These are phyloP conservation scores for Schoenoplectus tabernaemontani DNA, from an alignment of 202 grass and related monocot genomes.

Conservation along the genomic window DNA sequence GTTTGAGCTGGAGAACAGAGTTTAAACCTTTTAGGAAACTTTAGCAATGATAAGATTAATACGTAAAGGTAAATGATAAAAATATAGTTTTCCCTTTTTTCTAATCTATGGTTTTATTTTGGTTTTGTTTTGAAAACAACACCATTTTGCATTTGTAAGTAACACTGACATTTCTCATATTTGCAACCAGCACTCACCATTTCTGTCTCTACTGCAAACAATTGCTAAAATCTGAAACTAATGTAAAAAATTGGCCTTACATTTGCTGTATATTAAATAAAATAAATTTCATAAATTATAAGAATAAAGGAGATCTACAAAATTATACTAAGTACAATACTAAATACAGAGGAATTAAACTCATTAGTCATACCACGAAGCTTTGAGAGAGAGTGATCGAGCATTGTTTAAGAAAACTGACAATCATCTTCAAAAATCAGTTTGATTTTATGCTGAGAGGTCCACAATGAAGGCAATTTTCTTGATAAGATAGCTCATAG, in stretches of 20 bases:
- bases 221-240: background rate
- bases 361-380: too few species aligned
- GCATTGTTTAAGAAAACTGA: too few species aligned
- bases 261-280: background rate
- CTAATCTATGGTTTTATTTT: slow-evolving; percentile 6
- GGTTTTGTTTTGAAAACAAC: background rate
- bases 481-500: too few species aligned
- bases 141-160: background rate
- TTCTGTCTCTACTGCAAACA: background rate
- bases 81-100: background rate
- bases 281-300: background rate
- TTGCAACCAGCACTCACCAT: background rate
- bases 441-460: too few species aligned
- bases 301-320: too few species aligned
- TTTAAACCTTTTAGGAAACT: background rate
- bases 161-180: background rate
- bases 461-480: too few species aligned
- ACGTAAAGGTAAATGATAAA: background rate
- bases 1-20: slow-evolving; percentile 50
- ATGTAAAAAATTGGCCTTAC: background rate
- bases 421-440: too few species aligned
- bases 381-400: too few species aligned
- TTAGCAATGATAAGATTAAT: background rate
- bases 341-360: too few species aligned
- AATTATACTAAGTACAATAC: too few species aligned